Evolutionary conservation across 345 rosid genomes (phyloP), one percentile per base, ranked within the genome.

Genomic region (Combretum micranthum): DNA sequence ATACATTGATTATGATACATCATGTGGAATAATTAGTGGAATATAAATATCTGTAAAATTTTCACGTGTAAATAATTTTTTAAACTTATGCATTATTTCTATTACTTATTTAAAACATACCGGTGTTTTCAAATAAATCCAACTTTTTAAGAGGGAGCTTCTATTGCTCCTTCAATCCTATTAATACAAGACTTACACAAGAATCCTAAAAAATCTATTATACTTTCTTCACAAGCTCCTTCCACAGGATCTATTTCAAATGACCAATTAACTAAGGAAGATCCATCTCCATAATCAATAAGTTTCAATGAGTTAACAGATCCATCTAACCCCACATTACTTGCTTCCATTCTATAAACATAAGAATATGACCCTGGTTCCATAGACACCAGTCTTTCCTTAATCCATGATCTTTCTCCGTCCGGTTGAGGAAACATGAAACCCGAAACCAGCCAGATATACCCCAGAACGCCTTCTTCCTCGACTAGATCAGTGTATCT

Each of bases 381-480:
- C 62, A 79, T 74, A n/a, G 73, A 76, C 47, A 74, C 71, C 53
- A 79, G 60, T 64, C 67, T 79, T 69, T 79, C 83, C 59, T 77
- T 79, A 64, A 79, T 79, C 85, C 87, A 73, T 12, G 85, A 81
- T 63, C 85, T 69, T 52, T 77, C 77, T 42, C 82, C 79, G 18
- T 79, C 77, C 10, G 69, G 59, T 56, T 71, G 83, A 55, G 82
- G 80, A 66, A 77, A 77, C 85, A 77, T 79, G 79, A 79, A 84
- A 20, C 87, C 80, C 0, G 82, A 79, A 39, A 73, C 77, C 3
- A 79, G 63, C 43, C 82, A 58, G 14, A 68, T 60, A 42, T 77
- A 81, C 18, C 82, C 83, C 0, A 74, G 68, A 44, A 59, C n/a
- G 13, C 87, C 85, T 56, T 73, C 83, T 5, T 73, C 57, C 52